Evolutionary conservation across 345 rosid genomes (phyloP), one percentile per base, ranked within the genome.

Genomic region (Salix brachista): DNA sequence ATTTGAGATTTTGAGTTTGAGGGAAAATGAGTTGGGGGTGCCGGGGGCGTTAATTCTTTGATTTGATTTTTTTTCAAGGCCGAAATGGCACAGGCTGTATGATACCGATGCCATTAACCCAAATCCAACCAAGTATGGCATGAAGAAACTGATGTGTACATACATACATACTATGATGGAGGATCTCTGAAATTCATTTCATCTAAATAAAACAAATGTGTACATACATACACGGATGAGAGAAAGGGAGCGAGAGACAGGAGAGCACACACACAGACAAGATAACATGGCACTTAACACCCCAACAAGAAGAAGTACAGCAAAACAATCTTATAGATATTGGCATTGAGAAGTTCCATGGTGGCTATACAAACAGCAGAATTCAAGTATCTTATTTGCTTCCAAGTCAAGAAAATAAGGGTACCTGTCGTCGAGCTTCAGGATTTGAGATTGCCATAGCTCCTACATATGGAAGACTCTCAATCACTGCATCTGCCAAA

Each of bases 401-500:
- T 36, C 11, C 32, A 72, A 37, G 37, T 11, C 21, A 14, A n/a
- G 42, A 39, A 61, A 74, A 34, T 72, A 42, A 26, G 1, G 36
- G 25, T 85, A 93, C 99, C 96, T 93, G 1, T 26, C 28, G 99
- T 79, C 98, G 92, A 86, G 99, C 99, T 88, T 96, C 98, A 71
- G 93, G 92, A 85, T 91, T 93, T 69, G 98, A 96, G 71, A 91
- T 95, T 17, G 97, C 99, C 99, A 96, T 92, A 72, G 98, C 98
- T 70, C 98, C 99, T 77, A 93, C 99, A 81, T 96, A 96, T 2
- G 99, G 99, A 60, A 96, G 99, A 81, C 94, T 90, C 87, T 93
- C 98, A 72, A 92, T 88, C 78, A 96, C 96, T 37, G 99, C 99
- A 88, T 96, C 98, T 41, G 99, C 99, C 84, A 96, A 86, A 86